These are phyloP conservation scores for Coccomyxa subellipsoidea DNA, from an alignment of 163 green algal genomes.

Conservation along the genomic window DNA sequence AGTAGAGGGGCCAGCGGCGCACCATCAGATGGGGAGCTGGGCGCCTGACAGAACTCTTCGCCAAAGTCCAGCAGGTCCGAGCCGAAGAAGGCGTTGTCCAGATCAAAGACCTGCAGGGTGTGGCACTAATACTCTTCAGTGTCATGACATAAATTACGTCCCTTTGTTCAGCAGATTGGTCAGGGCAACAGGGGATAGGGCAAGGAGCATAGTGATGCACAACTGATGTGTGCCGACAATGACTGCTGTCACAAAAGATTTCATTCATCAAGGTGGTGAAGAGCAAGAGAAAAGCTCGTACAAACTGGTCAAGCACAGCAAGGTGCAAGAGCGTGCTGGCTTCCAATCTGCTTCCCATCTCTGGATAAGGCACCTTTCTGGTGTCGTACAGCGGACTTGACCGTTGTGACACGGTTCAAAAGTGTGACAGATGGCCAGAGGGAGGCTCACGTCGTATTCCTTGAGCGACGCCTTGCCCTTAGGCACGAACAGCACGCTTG, in stretches of 20 bases:
- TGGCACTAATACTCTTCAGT: not conserved
- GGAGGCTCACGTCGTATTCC: slow-evolving; percentile 3
- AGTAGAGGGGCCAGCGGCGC: not conserved
- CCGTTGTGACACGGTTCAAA: no score
- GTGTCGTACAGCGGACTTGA: not conserved
- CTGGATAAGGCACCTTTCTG: not conserved
- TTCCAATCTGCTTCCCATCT: not conserved
- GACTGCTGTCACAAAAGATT: no score
- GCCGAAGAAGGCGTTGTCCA: slow-evolving; percentile 1
- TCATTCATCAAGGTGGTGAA: no score
- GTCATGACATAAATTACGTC: no score
- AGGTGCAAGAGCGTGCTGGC: no score
- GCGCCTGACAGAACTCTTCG: not conserved
- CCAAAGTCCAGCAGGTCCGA: slow-evolving; percentile 8
- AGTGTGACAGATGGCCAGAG: not conserved
- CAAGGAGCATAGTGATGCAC: no score
- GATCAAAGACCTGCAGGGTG: slow-evolving; percentile 13
- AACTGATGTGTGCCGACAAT: no score
- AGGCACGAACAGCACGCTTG: not conserved
- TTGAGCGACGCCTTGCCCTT: not conserved
- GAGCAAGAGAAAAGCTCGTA: no score
- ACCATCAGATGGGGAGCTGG: not conserved
- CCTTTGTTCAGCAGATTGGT: no score
- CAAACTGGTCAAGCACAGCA: no score
- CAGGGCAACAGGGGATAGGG: no score